phyloP scores from a whole-genome alignment of 2,329 filamentous ascomycete species.

The Fusarium odoratissimum region DNA sequence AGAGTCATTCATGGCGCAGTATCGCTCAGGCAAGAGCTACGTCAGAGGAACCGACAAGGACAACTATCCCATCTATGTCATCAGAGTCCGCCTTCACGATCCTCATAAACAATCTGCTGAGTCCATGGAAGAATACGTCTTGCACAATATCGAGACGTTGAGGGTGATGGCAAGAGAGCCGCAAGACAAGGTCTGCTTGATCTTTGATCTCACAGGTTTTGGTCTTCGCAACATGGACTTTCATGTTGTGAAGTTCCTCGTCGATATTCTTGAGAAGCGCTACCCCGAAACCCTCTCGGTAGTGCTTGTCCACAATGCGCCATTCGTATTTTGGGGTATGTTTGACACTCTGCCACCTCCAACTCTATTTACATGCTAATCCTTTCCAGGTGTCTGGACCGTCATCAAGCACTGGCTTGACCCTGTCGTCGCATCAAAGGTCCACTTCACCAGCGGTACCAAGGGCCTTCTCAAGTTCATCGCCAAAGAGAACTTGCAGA shows the following conservation, averaged over 20 bases:
- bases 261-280: conserved; percentile 82
- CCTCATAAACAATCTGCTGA: conserved; percentile 48
- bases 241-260: conserved; percentile 80
- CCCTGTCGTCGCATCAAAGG: conserved; percentile 78
- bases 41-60: conserved; percentile 52
- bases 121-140: conserved; percentile 52
- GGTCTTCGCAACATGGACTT: conserved; percentile 82
- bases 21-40: conserved; percentile 53
- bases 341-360: rapidly evolving
- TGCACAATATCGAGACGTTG: conserved; percentile 55
- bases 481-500: conserved; percentile 63
- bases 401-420: conserved; percentile 82
- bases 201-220: conserved; percentile 81
- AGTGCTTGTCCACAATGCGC: conserved; percentile 79
- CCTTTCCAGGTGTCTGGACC: conserved; percentile 59
- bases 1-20: conserved; percentile 52
- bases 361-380: not conserved
- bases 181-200: conserved; percentile 52
- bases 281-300: conserved; percentile 79
- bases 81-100: conserved; percentile 46
- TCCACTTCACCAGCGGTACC: conserved; percentile 74
- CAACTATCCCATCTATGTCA: conserved; percentile 52
- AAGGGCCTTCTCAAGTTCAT: conserved; percentile 73
- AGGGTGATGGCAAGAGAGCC: conserved; percentile 42
- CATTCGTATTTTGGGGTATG: conserved; percentile 72